phyloP scores from a whole-genome alignment of 1,284 basidiomycete genomes.

The Pascua sp. region DNA sequence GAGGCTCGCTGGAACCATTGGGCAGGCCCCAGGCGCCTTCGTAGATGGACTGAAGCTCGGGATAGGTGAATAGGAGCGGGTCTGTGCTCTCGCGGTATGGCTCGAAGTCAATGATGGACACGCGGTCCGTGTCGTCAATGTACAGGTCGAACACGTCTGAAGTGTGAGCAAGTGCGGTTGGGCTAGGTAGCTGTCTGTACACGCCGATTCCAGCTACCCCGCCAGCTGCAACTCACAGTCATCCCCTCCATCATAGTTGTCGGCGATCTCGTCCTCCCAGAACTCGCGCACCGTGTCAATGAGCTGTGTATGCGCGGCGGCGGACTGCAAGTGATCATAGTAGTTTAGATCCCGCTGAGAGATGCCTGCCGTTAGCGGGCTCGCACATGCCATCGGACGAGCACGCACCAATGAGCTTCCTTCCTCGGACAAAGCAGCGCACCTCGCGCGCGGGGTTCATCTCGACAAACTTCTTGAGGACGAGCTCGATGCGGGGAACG shows the following conservation, averaged over 20 bases:
- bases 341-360: conserved; percentile 86
- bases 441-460: conserved; percentile 79
- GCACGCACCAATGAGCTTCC: conserved; percentile 46
- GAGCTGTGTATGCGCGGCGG: conserved; percentile 58
- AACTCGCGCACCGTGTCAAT: conserved; percentile 58
- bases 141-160: conserved; percentile 83
- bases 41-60: conserved; percentile 57
- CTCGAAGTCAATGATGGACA: conserved; percentile 85
- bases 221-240: conserved; percentile 61
- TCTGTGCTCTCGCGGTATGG: conserved; percentile 83
- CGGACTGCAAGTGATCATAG: conserved; percentile 79
- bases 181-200: too few species aligned
- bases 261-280: conserved; percentile 65
- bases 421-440: conserved; percentile 73
- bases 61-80: conserved; percentile 76
- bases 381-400: too few species aligned
- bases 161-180: not conserved
- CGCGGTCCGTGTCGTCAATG: conserved; percentile 71
- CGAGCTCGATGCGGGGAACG: conserved; percentile 59
- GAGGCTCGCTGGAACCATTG: too few species aligned
- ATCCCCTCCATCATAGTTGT: conserved; percentile 59
- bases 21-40: too few species aligned
- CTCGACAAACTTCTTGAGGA: conserved; percentile 86
- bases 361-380: conserved; percentile 61
- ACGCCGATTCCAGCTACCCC: too few species aligned